Conservation (phyloP, 2,329 filamentous ascomycete species). For the Penicillium sp. region DNA sequence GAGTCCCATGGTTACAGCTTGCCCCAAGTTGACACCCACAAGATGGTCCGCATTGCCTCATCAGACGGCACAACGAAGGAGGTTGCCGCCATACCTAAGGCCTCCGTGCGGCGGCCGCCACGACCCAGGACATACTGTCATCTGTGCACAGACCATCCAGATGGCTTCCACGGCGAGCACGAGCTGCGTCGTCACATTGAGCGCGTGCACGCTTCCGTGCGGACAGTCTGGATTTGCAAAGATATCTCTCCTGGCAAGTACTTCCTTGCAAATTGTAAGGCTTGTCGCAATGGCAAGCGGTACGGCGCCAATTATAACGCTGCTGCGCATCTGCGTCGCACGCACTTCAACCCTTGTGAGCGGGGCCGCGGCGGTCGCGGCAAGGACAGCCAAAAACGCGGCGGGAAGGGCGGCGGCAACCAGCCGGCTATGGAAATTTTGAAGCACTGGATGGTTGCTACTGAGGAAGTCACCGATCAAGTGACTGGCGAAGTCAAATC, state of each 20-base stretch:
- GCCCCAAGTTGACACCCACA: conserved; percentile 38
- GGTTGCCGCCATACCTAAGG: conserved; percentile 53
- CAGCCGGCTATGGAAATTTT: conserved; percentile 58
- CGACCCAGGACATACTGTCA: conserved; percentile 68
- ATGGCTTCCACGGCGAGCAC: conserved; percentile 82
- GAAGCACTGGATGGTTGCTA: conserved; percentile 59
- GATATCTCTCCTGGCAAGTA: conserved; percentile 57
- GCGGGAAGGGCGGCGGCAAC: conserved; percentile 61
- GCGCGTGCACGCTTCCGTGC: conserved; percentile 60
- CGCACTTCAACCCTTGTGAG: conserved; percentile 74
- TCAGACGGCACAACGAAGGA: conserved; percentile 54
- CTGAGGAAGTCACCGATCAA: conserved; percentile 47
- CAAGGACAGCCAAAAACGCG: conserved; percentile 57
- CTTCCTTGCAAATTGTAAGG: conserved; percentile 77
- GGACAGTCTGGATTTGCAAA: conserved; percentile 61
- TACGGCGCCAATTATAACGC: conserved; percentile 96
- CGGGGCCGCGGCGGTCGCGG: conserved; percentile 52
- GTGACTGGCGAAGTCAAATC: not conserved
- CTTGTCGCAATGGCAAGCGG: conserved; percentile 69
- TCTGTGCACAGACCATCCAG: conserved; percentile 66
- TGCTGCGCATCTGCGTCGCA: conserved; percentile 79
- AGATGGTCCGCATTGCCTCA: conserved; percentile 51
- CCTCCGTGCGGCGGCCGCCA: conserved; percentile 60
- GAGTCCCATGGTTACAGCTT: conserved; percentile 33
- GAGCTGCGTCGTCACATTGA: conserved; percentile 68